Base-by-base conservation (phyloP, 2,329 filamentous ascomycete species). In the Mollisiaceae sp. region DNA sequence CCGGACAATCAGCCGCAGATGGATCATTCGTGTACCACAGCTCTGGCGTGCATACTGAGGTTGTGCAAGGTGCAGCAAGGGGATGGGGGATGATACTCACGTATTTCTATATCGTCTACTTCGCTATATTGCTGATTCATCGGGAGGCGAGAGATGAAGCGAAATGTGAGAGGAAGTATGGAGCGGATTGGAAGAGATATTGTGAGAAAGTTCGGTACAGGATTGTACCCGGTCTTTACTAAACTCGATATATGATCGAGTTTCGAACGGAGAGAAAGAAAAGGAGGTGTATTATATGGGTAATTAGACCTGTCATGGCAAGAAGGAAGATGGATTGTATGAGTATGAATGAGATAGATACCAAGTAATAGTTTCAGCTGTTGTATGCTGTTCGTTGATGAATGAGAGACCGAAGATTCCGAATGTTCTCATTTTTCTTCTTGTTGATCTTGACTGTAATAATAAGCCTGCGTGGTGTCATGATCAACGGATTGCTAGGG, bases 21-120 rank as follows among this genome's bases (percentile, higher is more conserved):
- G 84, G 83, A 11, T 83, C 86, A 0, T 82, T 86, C 65, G 83
- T 86, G 65, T 71, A 69, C 36, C 80, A 78, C 61, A 78, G 79
- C 41, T 84, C 87, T 77, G 76, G 79, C 8, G 86, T 88, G 67
- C 86, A 87, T 32, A 85, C 86, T 14, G 86, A 89, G 72, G 84
- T 93, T 1, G 82, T 93, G 15, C 89, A 89, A 62, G 91, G 89
- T 41, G 87, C 89, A 32, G 89, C 91, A 38, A 87, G 85, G 72
- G 94, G 93, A 24, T 97, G 91, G 86, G 93, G 91, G 56, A 93
- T 94, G 79, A 81, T 94, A 55, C 86, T 97, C 71, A 97, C 94
- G 0, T 98, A 97, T 82, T 97, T 97, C 77, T 98, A 96, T 80
- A 84, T 97, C 72, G 74, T 97, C 8, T 98, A 97, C 82, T 97